Percentiles rank a stretch among this genome's conserved stretches.
Evolutionary conservation across 2,329 filamentous ascomycete genomes (phyloP).

Genomic region (Fusarium sp.): DNA sequence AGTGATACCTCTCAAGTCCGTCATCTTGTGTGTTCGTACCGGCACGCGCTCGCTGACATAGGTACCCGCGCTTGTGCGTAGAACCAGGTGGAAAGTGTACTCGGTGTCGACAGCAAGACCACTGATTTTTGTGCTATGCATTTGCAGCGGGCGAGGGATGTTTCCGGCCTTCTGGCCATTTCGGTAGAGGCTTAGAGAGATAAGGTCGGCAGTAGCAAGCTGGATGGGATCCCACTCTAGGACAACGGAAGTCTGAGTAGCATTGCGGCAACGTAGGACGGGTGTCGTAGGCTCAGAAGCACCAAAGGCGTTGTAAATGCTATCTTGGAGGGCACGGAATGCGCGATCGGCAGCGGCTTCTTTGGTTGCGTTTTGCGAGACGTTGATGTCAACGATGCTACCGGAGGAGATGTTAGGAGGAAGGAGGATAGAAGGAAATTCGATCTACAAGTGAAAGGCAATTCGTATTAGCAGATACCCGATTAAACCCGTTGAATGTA

Average conservation of each 20-base stretch:
- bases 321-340: conserved; percentile 88
- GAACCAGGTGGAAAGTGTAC: conserved; percentile 92
- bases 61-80: conserved; percentile 91
- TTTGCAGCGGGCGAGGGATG: conserved; percentile 87
- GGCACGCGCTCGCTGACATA: conserved; percentile 84
- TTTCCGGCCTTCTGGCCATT: conserved; percentile 97
- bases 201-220: conserved; percentile 90
- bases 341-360: conserved; percentile 79
- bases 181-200: conserved; percentile 90
- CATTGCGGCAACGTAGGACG: conserved; percentile 90
- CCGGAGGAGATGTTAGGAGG: conserved; percentile 95
- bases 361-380: conserved; percentile 84
- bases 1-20: conserved; percentile 93
- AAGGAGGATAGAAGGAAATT: conserved; percentile 97
- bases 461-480: conserved; percentile 37
- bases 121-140: conserved; percentile 96
- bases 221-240: conserved; percentile 98
- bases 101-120: conserved; percentile 96
- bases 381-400: conserved; percentile 97
- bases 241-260: conserved; percentile 97
- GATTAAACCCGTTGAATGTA: neutral
- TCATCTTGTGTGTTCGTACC: conserved; percentile 98
- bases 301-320: conserved; percentile 89
- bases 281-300: conserved; percentile 81
- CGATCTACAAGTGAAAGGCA: conserved; percentile 73